Evolutionary conservation across 2,329 filamentous ascomycete species (phyloP).

Genomic region (Claviceps fusiformis): DNA sequence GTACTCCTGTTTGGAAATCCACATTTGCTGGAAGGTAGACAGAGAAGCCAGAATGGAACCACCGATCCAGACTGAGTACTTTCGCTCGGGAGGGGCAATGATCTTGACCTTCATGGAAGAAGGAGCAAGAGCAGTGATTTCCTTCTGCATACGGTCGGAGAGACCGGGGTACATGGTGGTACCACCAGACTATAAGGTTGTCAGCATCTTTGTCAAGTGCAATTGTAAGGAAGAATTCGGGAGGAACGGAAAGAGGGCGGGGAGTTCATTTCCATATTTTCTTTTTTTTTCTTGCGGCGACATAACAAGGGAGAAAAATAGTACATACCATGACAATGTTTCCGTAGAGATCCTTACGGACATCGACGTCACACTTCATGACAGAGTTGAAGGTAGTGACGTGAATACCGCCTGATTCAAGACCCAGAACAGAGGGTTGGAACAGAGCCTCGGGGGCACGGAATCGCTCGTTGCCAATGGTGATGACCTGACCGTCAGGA

Average conservation of each 20-base stretch:
- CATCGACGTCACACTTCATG: slow-evolving; percentile 99
- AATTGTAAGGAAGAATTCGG: too few species aligned
- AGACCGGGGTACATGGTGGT: slow-evolving; percentile 99
- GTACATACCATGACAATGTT: slow-evolving; percentile 98
- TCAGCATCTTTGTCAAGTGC: background rate
- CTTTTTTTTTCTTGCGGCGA: background rate
- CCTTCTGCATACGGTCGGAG: slow-evolving; percentile 99
- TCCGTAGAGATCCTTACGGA: slow-evolving; percentile 99
- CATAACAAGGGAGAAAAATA: background rate
- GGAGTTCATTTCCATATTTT: too few species aligned
- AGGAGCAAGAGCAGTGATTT: slow-evolving; percentile 97
- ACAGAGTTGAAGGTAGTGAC: slow-evolving; percentile 99
- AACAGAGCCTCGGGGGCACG: slow-evolving; percentile 98
- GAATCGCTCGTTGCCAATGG: slow-evolving; percentile 99
- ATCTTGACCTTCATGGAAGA: slow-evolving; percentile 99
- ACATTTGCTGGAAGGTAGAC: slow-evolving; percentile 99
- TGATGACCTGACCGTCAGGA: slow-evolving; percentile 98
- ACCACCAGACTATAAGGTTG: slow-evolving; percentile 72
- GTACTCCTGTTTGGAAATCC: slow-evolving; percentile 99
- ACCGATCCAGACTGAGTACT: slow-evolving; percentile 99
- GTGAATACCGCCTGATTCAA: slow-evolving; percentile 97
- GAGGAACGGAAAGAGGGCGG: too few species aligned
- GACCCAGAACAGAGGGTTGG: slow-evolving; percentile 96
- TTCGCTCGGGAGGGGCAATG: slow-evolving; percentile 98
- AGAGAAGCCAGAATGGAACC: slow-evolving; percentile 98